phyloP scores from a whole-genome alignment of 2,329 filamentous ascomycete species.

The Phialemonium atrogriseum region DNA sequence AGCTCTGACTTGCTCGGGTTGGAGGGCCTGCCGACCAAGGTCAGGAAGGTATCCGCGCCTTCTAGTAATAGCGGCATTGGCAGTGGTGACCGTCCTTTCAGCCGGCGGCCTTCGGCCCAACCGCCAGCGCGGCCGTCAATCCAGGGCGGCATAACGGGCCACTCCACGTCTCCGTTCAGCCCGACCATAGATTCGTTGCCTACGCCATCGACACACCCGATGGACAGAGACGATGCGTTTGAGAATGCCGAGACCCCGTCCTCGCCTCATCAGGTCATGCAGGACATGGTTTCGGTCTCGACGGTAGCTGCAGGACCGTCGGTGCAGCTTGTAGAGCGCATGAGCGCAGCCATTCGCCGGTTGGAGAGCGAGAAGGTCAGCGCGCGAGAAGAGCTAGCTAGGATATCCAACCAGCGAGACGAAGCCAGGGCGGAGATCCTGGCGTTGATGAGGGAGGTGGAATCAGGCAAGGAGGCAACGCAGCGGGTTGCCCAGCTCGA shows the following conservation, averaged over 20 bases:
- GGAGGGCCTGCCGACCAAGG: constrained; percentile 29
- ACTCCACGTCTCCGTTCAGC: constrained; percentile 30
- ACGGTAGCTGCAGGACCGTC: constrained; percentile 86
- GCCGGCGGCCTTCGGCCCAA: constrained; percentile 43
- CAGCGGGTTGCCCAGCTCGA: constrained; percentile 57
- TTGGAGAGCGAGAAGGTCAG: constrained; percentile 88
- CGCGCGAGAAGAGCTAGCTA: constrained; percentile 73
- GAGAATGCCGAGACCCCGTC: constrained; percentile 47
- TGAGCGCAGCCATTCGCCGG: constrained; percentile 86
- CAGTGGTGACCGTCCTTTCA: constrained; percentile 28
- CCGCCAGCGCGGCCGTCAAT: constrained; percentile 33
- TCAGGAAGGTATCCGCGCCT: constrained; percentile 39
- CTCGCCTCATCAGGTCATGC: constrained; percentile 61
- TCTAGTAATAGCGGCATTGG: constrained; percentile 37
- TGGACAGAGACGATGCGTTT: constrained; percentile 39
- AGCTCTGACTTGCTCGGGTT: constrained; percentile 46
- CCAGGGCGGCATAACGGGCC: constrained; percentile 27
- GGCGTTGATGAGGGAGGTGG: constrained; percentile 75
- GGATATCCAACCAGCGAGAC: constrained; percentile 79
- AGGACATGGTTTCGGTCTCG: constrained; percentile 82
- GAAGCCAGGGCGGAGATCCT: constrained; percentile 92
- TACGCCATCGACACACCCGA: constrained; percentile 32
- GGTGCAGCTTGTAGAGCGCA: constrained; percentile 90
- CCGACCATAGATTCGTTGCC: constrained; percentile 37
- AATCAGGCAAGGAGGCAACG: constrained; percentile 56